Evolutionary conservation across 225 moss, liverwort and hornwort genomes (phyloP).

Genomic region (Marchantia polymorpha): DNA sequence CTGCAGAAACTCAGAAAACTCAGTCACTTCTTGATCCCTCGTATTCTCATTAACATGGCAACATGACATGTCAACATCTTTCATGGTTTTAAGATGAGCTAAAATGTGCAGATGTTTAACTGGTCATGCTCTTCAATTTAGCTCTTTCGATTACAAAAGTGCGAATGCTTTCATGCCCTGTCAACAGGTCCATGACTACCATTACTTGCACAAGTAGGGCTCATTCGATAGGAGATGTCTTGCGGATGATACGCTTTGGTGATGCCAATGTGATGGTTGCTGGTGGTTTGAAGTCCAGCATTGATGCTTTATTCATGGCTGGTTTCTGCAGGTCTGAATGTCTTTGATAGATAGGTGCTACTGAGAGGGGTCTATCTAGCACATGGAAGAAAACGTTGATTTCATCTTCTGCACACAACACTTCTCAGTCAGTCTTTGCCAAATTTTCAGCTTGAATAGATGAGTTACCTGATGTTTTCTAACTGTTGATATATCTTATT

Average conservation of each 20-base stretch:
- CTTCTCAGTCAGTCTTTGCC: background rate
- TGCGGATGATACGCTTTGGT: conserved; percentile 91
- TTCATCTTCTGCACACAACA: background rate
- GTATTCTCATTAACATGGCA: conserved; percentile 98
- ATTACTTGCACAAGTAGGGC: conserved; percentile 89
- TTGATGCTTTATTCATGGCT: conserved; percentile 86
- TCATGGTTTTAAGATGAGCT: conserved; percentile 84
- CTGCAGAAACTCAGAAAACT: conserved; percentile 50
- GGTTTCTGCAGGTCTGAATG: conserved; percentile 82
- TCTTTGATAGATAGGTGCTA: background rate
- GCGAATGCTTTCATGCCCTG: background rate
- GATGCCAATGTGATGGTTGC: conserved; percentile 99
- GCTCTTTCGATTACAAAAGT: background rate
- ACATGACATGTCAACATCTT: conserved; percentile 94
- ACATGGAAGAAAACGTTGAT: background rate
- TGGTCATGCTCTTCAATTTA: background rate
- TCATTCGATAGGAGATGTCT: conserved; percentile 90
- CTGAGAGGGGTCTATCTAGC: background rate
- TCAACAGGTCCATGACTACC: background rate
- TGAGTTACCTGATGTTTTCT: background rate
- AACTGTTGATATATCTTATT: no score
- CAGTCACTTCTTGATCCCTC: conserved; percentile 93
- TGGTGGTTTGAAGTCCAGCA: conserved; percentile 86
- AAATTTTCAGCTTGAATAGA: background rate
- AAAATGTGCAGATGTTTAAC: background rate